Evolutionary conservation across 164 flowering plant species (phyloP).

Genomic region (Tetracentron sinense): DNA sequence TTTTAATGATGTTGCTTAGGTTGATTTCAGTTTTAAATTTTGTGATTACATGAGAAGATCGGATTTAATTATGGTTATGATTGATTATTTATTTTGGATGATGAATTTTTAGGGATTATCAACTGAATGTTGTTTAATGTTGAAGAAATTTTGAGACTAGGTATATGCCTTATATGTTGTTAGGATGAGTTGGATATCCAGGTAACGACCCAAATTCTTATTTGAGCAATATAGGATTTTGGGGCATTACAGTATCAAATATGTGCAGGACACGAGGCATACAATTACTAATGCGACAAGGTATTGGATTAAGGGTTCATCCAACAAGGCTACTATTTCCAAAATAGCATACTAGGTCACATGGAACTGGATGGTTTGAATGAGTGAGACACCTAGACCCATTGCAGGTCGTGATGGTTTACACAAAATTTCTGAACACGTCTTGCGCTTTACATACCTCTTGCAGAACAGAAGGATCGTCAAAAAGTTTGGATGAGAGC

Average conservation of each 20-base stretch:
- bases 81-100: too few species aligned
- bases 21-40: too few species aligned
- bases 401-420: neutral
- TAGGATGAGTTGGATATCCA: too few species aligned
- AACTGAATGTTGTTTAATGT: too few species aligned
- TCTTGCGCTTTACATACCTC: conserved; percentile 49
- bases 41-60: too few species aligned
- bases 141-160: too few species aligned
- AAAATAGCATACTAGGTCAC: neutral
- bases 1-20: too few species aligned
- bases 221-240: too few species aligned
- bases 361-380: neutral
- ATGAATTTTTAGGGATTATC: too few species aligned
- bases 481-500: conserved; percentile 68
- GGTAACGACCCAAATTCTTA: too few species aligned
- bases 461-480: conserved; percentile 79
- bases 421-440: neutral
- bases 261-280: neutral
- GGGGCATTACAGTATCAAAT: neutral
- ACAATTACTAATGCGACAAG: neutral
- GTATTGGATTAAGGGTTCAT: neutral
- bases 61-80: too few species aligned
- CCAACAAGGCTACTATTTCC: neutral
- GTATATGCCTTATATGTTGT: too few species aligned
- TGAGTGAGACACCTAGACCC: neutral